Evolutionary conservation across 257 asterid species (phyloP), one percentile per base, ranked within the genome.

Genomic region (Pogostemon cablin): DNA sequence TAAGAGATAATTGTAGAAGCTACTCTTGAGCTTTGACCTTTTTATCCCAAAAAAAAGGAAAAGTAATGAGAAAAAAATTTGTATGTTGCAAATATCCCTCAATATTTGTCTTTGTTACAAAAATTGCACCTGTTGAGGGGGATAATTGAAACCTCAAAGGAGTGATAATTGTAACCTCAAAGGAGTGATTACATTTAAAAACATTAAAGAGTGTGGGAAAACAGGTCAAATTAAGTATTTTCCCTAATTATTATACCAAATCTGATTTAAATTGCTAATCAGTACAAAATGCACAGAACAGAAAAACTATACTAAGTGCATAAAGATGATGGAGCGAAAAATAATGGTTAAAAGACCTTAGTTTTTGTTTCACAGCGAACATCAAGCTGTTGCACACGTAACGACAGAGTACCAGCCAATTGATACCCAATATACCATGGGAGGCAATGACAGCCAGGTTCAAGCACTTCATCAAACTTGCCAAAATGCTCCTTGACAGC

Each of bases 381-480:
- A 53, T 84, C 83, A 47, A 84, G 81, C 75, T 81, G 86, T 74
- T 84, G 89, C 41, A 81, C 9, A 62, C 86, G 82, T 50, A 84
- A 67, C 10, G 89, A 58, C 17, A 81, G 75, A 49, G 37, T 12
- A 7, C 89, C 85, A 6, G 86, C 86, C 49, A 81, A 3, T 65
- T 79, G 80, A 50, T 79, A 77, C 52, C 89, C 89, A 10, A 81
- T 0, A 65, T 80, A 77, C 86, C 89, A 84, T 0, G 89, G 89
- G 53, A 84, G 56, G 74, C 84, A 84, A 67, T 84, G 89, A 77
- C 86, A 81, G 44, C 86, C 89, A 7, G 89, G 86, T 73, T 84
- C 80, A 9, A 84, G 86, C 25, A 84, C 76, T 5, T 81, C 74
- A 1, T 46, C 85, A 46, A 73, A 84, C 67, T 52, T 81, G 15